Base-by-base conservation (phyloP, 805 yeast genomes). In the Scheffersomyces ergatensis region DNA sequence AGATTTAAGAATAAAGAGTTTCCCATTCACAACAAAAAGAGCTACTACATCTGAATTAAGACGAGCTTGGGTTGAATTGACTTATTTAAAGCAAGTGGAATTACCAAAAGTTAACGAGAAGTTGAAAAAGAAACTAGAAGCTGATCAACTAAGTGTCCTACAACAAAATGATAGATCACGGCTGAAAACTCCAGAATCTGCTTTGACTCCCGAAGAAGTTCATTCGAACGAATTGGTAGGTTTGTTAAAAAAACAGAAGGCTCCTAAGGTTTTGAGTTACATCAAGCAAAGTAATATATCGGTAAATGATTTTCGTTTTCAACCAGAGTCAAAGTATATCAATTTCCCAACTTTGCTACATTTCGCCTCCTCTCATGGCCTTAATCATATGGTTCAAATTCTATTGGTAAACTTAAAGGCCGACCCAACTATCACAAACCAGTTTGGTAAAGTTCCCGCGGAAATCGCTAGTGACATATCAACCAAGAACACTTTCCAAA, bases 11-110 rank as follows among this genome's bases (percentile, higher is more conserved):
- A 62, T 93, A 5, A 78, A 76, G 46, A 62, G 71, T 2, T 80
- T 92, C 56, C 99, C 99, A 1, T 89, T 93, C 64, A 83, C 96
- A 0, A 92, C 99, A 0, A 79, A 78, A 41, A 74, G 97, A 48
- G 95, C 98, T 1, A 90, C 96, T 0, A 72, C 84, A 0, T 65
- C 78, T 2, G 98, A 90, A 57, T 65, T 93, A 50, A 86, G 82
- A 53, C 76, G 80, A 36, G 89, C 95, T 0, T 93, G 98, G 98
- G 71, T 77, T 20, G 83, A 83, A 48, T 67, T 93, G 42, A 70
- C 89, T 0, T 80, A 83, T 49, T 62, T 87, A 48, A 65, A 70
- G 30, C 57, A 78, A 1, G 60, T 76, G 5, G 76, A 77, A 8
- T 61, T 72, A n/a, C 92, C 95, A 1, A 65, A 72, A 47, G 62